A percentile compares a stretch with the other conserved stretches of the same genome.
phyloP scores from a whole-genome alignment of 1,284 basidiomycete genomes.

The Ceratobasidium sp. region DNA sequence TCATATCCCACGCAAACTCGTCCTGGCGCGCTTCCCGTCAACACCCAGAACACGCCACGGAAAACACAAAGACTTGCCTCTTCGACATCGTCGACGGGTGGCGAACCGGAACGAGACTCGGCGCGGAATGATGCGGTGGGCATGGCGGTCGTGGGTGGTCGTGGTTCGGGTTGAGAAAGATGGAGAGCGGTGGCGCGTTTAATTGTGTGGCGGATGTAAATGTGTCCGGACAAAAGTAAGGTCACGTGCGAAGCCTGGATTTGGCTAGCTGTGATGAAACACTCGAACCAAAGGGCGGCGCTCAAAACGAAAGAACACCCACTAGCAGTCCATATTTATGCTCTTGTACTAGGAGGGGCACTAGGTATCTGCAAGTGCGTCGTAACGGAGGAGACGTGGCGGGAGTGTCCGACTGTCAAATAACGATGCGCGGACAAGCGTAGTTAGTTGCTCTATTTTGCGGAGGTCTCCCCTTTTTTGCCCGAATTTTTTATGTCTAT shows the following conservation, averaged over 20 bases:
- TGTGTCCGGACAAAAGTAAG: constrained; percentile 2
- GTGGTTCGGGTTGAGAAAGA: neutral
- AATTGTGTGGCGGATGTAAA: constrained; percentile 5
- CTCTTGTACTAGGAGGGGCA: no score
- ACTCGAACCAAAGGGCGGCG: no score
- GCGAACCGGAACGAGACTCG: constrained; percentile 24
- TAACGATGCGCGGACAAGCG: no score
- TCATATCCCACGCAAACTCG: constrained; percentile 72
- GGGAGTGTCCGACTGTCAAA: no score
- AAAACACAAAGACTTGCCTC: neutral
- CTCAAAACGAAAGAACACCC: no score
- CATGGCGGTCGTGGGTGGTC: constrained; percentile 5
- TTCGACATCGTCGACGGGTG: constrained; percentile 13
- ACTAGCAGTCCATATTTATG: no score
- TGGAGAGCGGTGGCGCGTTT: constrained; percentile 6
- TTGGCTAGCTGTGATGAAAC: no score
- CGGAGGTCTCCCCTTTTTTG: no score
- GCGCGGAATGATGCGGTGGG: constrained; percentile 19
- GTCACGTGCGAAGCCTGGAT: constrained; percentile 17
- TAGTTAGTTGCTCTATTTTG: no score
- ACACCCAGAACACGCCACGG: neutral
- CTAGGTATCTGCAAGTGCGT: no score
- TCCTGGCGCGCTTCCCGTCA: constrained; percentile 2
- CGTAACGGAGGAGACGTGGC: no score
- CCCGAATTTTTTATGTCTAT: no score